Evolutionary conservation across 2,329 filamentous ascomycete genomes (phyloP).

Genomic region (Ophiostoma sp.): DNA sequence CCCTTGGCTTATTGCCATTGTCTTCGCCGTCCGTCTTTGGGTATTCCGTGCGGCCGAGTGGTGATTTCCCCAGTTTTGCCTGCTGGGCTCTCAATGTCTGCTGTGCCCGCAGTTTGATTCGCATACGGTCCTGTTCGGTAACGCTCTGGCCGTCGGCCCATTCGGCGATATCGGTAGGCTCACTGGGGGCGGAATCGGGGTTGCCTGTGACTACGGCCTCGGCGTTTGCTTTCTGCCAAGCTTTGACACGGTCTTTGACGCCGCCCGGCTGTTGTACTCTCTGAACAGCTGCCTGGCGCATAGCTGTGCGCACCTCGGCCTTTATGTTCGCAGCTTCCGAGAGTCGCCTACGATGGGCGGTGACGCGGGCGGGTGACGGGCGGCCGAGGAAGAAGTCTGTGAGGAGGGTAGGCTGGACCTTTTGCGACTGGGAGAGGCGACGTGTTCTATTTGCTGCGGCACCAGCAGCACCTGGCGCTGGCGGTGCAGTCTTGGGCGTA

Average conservation of each 20-base stretch:
- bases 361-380: constrained; percentile 50
- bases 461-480: constrained; percentile 29
- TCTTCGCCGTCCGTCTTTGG: constrained; percentile 29
- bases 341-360: constrained; percentile 47
- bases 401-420: constrained; percentile 47
- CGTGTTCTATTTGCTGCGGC: constrained; percentile 25
- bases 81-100: constrained; percentile 33
- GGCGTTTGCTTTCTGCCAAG: constrained; percentile 78
- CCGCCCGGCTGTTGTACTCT: constrained; percentile 58
- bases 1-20: constrained; percentile 27
- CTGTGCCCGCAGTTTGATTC: constrained; percentile 46
- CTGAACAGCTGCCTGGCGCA: constrained; percentile 54
- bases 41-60: background rate
- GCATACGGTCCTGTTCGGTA: constrained; percentile 55
- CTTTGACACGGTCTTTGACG: constrained; percentile 73
- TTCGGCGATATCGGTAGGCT: constrained; percentile 58
- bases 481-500: constrained; percentile 42
- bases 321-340: constrained; percentile 53
- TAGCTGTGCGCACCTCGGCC: constrained; percentile 49
- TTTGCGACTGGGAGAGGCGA: constrained; percentile 38
- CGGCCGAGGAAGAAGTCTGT: constrained; percentile 55
- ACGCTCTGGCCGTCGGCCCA: constrained; percentile 56
- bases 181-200: constrained; percentile 49
- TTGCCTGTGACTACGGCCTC: constrained; percentile 53
- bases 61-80: background rate